Percentiles rank a stretch among this genome's conserved stretches.
These are phyloP conservation scores for Trypanosoma caninum DNA, from an alignment of 208 protist species.

Conservation along the genomic window DNA sequence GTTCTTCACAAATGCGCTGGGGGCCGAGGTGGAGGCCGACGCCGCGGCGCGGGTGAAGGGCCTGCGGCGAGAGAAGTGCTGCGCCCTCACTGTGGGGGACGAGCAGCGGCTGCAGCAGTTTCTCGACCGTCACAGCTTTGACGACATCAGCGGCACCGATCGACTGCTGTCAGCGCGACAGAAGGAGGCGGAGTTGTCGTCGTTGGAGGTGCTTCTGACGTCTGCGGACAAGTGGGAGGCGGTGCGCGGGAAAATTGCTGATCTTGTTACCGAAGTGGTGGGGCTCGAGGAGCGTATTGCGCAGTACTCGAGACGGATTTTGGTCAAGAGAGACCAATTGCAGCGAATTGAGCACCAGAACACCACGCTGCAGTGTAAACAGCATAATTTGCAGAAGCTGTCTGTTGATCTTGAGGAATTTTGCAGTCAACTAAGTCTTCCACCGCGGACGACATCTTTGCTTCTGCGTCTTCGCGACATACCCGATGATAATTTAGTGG, in stretches of 20 bases:
- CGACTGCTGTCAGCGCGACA: conserved; percentile 58
- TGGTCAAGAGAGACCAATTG: conserved; percentile 73
- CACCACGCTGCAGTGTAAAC: conserved; percentile 77
- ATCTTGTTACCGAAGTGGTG: conserved; percentile 65
- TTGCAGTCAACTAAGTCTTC: conserved; percentile 60
- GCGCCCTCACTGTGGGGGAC: conserved; percentile 67
- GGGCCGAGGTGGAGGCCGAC: conserved; percentile 54
- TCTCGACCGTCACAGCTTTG: conserved; percentile 47
- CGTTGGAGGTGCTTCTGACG: conserved; percentile 53
- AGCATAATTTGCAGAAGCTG: conserved; percentile 69
- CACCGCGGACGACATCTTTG: conserved; percentile 34
- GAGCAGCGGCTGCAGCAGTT: conserved; percentile 72
- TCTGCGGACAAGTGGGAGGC: conserved; percentile 49
- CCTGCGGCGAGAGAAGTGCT: conserved; percentile 57
- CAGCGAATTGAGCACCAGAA: conserved; percentile 83
- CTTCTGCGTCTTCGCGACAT: conserved; percentile 43
- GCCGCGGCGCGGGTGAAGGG: conserved; percentile 68
- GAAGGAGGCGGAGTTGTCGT: conserved; percentile 69
- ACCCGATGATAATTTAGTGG: conserved; percentile 37
- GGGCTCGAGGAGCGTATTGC: conserved; percentile 74
- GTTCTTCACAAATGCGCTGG: conserved; percentile 53
- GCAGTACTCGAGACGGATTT: conserved; percentile 64
- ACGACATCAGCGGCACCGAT: conserved; percentile 74
- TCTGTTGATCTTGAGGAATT: conserved; percentile 64
- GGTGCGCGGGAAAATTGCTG: conserved; percentile 50